A percentile compares a stretch with the other conserved stretches of the same genome.
Conservation (phyloP, 805 yeast species). For the Candida broadrunensis region DNA sequence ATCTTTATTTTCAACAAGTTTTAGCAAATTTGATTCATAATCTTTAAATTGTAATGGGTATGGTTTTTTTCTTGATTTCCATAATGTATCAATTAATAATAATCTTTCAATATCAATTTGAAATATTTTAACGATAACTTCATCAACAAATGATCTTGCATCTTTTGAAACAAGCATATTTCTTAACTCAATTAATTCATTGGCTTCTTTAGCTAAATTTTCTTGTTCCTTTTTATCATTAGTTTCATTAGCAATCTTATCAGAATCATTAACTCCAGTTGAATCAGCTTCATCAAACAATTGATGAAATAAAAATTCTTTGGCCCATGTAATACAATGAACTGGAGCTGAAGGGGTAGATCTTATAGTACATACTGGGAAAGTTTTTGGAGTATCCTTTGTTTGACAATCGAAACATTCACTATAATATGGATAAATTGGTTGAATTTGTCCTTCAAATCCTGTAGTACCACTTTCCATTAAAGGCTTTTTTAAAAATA, state of each 20-base stretch:
- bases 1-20: conserved; percentile 8
- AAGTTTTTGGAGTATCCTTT: conserved; percentile 77
- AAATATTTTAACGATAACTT: conserved; percentile 61
- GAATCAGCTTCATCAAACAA: conserved; percentile 57
- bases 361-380: conserved; percentile 94
- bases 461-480: conserved; percentile 97
- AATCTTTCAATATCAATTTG: conserved; percentile 76
- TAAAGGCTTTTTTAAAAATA: conserved; percentile 69
- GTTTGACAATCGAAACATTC: conserved; percentile 94
- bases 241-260: conserved; percentile 42
- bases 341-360: conserved; percentile 96
- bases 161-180: conserved; percentile 11
- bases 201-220: conserved; percentile 62
- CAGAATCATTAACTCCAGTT: conserved; percentile 19
- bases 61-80: conserved; percentile 75
- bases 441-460: conserved; percentile 89
- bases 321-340: conserved; percentile 98
- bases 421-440: conserved; percentile 74
- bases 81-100: conserved; percentile 64
- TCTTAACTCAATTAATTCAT: conserved; percentile 50
- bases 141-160: conserved; percentile 18
- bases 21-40: conserved; percentile 10
- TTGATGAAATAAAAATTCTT: conserved; percentile 80
- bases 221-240: conserved; percentile 64
- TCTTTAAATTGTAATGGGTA: conserved; percentile 47